These are phyloP conservation scores for Fusarium sp. DNA, from an alignment of 2,329 filamentous ascomycete genomes.

Conservation along the genomic window DNA sequence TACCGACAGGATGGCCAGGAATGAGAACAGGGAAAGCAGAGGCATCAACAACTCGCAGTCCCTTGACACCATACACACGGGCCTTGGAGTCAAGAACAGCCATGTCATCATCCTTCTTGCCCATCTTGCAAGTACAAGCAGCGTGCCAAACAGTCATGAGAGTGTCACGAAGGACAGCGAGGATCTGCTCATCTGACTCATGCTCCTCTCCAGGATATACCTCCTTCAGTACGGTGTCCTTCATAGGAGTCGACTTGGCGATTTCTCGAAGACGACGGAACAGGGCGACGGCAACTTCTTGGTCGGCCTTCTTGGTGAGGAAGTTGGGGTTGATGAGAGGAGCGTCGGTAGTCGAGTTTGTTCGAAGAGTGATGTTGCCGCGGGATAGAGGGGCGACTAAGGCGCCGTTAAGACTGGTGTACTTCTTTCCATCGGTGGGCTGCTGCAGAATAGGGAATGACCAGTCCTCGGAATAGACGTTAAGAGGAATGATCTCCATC, in stretches of 20 bases:
- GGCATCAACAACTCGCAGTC: constrained; percentile 26
- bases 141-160: constrained; percentile 39
- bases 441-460: constrained; percentile 31
- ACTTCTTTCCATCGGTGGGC: constrained; percentile 31
- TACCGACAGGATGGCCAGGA: constrained; percentile 30
- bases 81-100: constrained; percentile 31
- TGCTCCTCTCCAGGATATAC: constrained; percentile 37
- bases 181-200: constrained; percentile 54
- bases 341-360: constrained; percentile 45
- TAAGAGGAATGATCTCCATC: constrained; percentile 43
- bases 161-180: constrained; percentile 43
- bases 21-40: constrained; percentile 23
- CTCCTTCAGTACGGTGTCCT: constrained; percentile 51
- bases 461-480: constrained; percentile 35
- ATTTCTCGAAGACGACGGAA: constrained; percentile 54
- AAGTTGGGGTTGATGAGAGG: constrained; percentile 59
- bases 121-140: constrained; percentile 37
- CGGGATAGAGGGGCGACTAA: constrained; percentile 54
- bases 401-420: constrained; percentile 40
- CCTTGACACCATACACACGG: constrained; percentile 28
- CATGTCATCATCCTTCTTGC: constrained; percentile 22
- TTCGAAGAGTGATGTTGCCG: constrained; percentile 55
- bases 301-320: constrained; percentile 53
- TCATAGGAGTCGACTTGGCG: constrained; percentile 8
- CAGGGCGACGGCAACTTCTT: constrained; percentile 54